Conservation (phyloP, 306 rosid species). For the Arachis hypogaea region DNA sequence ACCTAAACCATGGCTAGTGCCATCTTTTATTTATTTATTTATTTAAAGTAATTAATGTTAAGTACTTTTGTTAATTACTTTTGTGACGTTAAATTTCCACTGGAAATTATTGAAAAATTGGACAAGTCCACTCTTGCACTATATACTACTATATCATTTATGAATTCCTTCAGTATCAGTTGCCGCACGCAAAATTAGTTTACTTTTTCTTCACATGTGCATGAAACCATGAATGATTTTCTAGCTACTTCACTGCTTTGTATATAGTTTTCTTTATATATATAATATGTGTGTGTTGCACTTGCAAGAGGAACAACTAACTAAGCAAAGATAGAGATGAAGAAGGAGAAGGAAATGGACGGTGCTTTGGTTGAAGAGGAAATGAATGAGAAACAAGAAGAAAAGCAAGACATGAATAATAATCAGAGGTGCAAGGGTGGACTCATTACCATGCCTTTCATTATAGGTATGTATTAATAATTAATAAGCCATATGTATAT, state of each 20-base stretch:
- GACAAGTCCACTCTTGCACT: conserved; percentile 15
- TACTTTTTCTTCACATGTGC: conserved; percentile 30
- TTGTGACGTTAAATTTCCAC: neutral
- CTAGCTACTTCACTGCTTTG: conserved; percentile 12
- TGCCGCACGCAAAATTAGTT: conserved; percentile 9
- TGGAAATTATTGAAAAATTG: conserved; percentile 2
- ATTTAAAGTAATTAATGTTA: neutral
- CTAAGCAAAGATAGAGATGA: conserved; percentile 22
- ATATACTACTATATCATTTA: neutral
- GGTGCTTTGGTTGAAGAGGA: conserved; percentile 33
- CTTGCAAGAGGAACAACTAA: neutral
- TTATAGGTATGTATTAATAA: conserved; percentile 50
- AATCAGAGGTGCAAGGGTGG: conserved; percentile 51
- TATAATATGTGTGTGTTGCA: neutral
- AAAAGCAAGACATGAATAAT: neutral
- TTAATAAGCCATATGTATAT: neutral
- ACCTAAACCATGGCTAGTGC: neutral
- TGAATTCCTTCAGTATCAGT: neutral
- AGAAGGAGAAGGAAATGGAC: conserved; percentile 39
- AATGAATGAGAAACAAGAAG: conserved; percentile 8
- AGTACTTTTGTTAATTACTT: neutral
- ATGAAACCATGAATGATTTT: conserved; percentile 12
- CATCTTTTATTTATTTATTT: too few relatives aligned
- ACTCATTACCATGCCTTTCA: conserved; percentile 67
- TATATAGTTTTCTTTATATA: neutral